Conservation (phyloP, 2,329 filamentous ascomycete genomes). For the Elsinoe arachidis region DNA sequence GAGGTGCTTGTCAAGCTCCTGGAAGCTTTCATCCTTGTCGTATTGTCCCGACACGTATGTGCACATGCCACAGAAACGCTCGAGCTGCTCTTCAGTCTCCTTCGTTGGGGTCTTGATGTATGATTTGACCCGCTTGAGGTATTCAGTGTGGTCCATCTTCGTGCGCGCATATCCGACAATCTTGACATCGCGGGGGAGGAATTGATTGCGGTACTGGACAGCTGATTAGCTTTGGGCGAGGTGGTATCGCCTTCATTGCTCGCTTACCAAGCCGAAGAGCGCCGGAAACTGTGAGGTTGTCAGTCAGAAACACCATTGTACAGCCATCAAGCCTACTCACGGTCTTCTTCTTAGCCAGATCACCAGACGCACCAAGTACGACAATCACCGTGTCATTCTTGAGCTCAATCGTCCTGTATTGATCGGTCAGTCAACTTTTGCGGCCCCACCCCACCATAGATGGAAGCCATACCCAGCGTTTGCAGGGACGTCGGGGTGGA, state of each 20-base stretch:
- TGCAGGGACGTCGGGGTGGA: constrained; percentile 37
- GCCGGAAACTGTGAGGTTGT: constrained; percentile 67
- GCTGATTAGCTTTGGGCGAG: constrained; percentile 12
- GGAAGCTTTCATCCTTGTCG: constrained; percentile 91
- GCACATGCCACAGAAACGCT: constrained; percentile 81
- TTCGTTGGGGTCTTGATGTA: constrained; percentile 99
- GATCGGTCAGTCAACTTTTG: constrained; percentile 14
- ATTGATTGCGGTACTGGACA: constrained; percentile 77
- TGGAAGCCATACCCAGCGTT: constrained; percentile 37
- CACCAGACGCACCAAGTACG: constrained; percentile 92
- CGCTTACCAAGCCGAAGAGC: constrained; percentile 88
- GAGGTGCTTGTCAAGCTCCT: constrained; percentile 74
- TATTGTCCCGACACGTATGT: constrained; percentile 96
- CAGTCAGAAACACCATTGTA: constrained; percentile 13
- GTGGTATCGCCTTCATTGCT: constrained; percentile 19
- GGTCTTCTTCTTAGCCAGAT: constrained; percentile 99
- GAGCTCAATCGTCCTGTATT: constrained; percentile 72
- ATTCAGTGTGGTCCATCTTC: constrained; percentile 98
- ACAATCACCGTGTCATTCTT: constrained; percentile 98
- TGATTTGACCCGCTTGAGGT: constrained; percentile 85
- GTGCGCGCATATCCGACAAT: constrained; percentile 98
- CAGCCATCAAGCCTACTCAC: constrained; percentile 43
- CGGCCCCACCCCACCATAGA: constrained; percentile 5
- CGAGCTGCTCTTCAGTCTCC: constrained; percentile 89
- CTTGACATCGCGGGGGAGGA: constrained; percentile 89